Evolutionary conservation across 208 protist genomes (phyloP).

Genomic region (Leishmania arabica): DNA sequence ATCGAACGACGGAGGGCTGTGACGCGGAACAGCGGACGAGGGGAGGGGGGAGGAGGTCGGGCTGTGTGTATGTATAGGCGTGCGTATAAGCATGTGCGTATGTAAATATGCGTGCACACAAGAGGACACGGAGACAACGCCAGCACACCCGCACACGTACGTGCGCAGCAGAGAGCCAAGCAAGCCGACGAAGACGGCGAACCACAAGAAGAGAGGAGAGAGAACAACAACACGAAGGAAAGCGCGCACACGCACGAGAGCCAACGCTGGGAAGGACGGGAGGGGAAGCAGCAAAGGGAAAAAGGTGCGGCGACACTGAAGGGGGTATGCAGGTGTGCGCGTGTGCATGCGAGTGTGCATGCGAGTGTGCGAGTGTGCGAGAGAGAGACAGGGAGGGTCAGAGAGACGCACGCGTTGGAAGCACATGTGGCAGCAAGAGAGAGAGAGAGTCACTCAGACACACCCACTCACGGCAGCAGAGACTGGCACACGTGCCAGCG

Average conservation of each 20-base stretch:
- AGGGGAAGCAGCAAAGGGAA: not conserved
- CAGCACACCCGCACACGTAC: not conserved
- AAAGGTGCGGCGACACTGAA: not conserved
- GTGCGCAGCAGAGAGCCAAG: not conserved
- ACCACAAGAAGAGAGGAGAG: not conserved
- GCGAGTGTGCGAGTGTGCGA: not conserved
- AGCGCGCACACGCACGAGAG: slow-evolving; percentile 1
- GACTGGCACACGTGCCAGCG: not conserved
- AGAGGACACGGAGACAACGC: not conserved
- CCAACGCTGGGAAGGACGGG: not conserved
- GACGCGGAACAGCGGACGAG: not conserved
- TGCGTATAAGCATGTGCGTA: not conserved
- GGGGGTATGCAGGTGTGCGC: not conserved
- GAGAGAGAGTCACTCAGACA: not conserved
- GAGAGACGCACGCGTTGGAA: not conserved
- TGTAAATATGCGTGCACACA: not conserved
- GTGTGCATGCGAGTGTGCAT: not conserved
- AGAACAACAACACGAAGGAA: too few species aligned
- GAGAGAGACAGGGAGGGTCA: not conserved
- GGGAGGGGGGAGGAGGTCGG: too few species aligned
- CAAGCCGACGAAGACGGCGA: not conserved
- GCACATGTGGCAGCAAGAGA: not conserved
- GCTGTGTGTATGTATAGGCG: not conserved
- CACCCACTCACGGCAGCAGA: not conserved
- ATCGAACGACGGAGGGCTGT: not conserved